A percentile compares a stretch with the other conserved stretches of the same genome.
These are phyloP conservation scores for Clausena lansium DNA, from an alignment of 345 rosid genomes.

Conservation along the genomic window DNA sequence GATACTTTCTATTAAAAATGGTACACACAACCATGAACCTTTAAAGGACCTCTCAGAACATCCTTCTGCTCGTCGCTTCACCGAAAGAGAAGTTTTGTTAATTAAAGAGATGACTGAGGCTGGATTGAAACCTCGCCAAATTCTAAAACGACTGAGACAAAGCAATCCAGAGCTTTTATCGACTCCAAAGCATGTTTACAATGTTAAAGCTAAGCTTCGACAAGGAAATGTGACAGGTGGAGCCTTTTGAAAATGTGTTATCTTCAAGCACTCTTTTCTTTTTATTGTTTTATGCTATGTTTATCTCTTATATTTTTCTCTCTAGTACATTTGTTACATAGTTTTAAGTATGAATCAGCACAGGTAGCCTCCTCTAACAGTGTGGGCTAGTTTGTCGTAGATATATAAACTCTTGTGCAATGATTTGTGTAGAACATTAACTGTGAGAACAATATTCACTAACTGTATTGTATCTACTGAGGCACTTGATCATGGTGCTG, in stretches of 20 bases:
- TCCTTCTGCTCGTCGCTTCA: constrained; percentile 64
- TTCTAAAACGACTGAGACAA: constrained; percentile 63
- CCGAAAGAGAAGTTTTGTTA: constrained; percentile 51
- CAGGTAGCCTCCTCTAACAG: background rate
- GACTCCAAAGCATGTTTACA: constrained; percentile 75
- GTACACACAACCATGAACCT: constrained; percentile 69
- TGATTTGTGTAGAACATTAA: background rate
- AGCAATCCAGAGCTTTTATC: constrained; percentile 65
- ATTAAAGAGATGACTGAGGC: constrained; percentile 78
- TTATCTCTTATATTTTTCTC: background rate
- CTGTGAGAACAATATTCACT: background rate
- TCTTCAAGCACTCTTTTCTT: background rate
- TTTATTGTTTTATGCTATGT: background rate
- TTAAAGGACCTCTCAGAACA: constrained; percentile 60
- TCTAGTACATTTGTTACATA: background rate
- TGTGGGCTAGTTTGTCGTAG: background rate
- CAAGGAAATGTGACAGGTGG: constrained; percentile 58
- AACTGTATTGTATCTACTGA: background rate
- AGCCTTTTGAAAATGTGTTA: background rate
- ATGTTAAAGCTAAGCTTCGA: constrained; percentile 68
- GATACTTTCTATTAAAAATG: constrained; percentile 58
- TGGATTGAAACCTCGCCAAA: constrained; percentile 71
- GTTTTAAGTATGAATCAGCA: background rate
- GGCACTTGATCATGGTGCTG: background rate
- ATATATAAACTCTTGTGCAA: background rate